Conservation (phyloP, 208 protist species). For the Leishmania gerbilli region DNA sequence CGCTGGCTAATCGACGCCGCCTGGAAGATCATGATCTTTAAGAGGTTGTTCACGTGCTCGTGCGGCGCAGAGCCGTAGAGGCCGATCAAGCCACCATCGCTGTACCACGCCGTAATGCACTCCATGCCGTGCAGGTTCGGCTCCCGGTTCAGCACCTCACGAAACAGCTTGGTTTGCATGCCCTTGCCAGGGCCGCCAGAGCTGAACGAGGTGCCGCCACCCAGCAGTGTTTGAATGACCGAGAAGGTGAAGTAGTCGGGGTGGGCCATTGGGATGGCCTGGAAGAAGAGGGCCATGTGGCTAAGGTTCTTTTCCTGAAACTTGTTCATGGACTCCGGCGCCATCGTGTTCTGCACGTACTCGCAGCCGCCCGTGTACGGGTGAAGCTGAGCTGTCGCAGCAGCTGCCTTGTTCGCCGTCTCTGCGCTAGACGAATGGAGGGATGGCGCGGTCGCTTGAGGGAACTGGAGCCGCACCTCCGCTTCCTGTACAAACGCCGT, state of each 20-base stretch:
- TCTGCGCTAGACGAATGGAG: conserved; percentile 5
- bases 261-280: conserved; percentile 83
- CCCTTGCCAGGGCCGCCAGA: conserved; percentile 93
- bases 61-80: conserved; percentile 89
- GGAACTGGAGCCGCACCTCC: conserved; percentile 68
- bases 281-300: conserved; percentile 87
- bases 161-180: conserved; percentile 92
- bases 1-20: conserved; percentile 76
- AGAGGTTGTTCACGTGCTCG: conserved; percentile 63
- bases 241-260: conserved; percentile 88
- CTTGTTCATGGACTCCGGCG: conserved; percentile 91
- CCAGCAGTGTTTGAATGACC: conserved; percentile 89
- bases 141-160: conserved; percentile 85
- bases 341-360: conserved; percentile 76
- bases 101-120: conserved; percentile 93
- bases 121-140: conserved; percentile 81
- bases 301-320: conserved; percentile 92
- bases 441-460: conserved; percentile 2
- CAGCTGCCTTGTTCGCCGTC: neutral
- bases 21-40: conserved; percentile 83
- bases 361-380: conserved; percentile 82
- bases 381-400: conserved; percentile 19
- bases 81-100: conserved; percentile 85
- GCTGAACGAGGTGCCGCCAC: conserved; percentile 90
- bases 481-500: conserved; percentile 60